These are phyloP conservation scores for Drechmeria coniospora DNA, from an alignment of 2,329 filamentous ascomycete genomes.

Conservation along the genomic window DNA sequence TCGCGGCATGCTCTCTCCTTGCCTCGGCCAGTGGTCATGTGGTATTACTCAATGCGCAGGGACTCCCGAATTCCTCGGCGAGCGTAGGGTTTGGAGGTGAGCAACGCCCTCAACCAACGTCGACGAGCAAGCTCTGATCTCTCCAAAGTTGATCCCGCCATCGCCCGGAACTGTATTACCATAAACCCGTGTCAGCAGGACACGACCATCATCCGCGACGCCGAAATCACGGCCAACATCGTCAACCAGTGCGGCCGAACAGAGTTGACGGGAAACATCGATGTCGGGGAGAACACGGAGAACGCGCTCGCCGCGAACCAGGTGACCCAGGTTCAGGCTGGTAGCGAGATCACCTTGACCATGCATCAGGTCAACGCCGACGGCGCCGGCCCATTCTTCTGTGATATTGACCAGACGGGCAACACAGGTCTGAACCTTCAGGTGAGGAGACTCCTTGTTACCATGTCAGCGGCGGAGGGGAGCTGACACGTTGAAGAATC, in stretches of 20 bases:
- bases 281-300: slow-evolving; percentile 40
- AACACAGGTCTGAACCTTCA: slow-evolving; percentile 16
- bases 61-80: too few relatives aligned
- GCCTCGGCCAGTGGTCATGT: too few relatives aligned
- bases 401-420: slow-evolving; percentile 34
- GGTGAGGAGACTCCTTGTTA: neutral
- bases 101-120: too few relatives aligned
- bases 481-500: slow-evolving; percentile 9
- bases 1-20: too few relatives aligned
- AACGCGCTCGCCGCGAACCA: slow-evolving; percentile 27
- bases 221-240: slow-evolving; percentile 33
- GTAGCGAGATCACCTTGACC: slow-evolving; percentile 20
- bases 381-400: slow-evolving; percentile 30
- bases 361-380: slow-evolving; percentile 7
- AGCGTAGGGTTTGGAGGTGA: too few relatives aligned
- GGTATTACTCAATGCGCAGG: too few relatives aligned
- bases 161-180: slow-evolving; percentile 46
- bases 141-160: slow-evolving; percentile 35
- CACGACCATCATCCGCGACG: slow-evolving; percentile 45
- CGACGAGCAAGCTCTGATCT: too few relatives aligned
- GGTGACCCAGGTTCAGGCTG: slow-evolving; percentile 34
- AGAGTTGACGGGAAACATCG: slow-evolving; percentile 43
- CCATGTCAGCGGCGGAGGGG: neutral
- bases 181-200: slow-evolving; percentile 54
- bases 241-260: slow-evolving; percentile 50